Evolutionary conservation across 78 protist genomes (phyloP), one percentile per base, ranked within the genome.

Genomic region (Dictyostelium brefeldianum): DNA sequence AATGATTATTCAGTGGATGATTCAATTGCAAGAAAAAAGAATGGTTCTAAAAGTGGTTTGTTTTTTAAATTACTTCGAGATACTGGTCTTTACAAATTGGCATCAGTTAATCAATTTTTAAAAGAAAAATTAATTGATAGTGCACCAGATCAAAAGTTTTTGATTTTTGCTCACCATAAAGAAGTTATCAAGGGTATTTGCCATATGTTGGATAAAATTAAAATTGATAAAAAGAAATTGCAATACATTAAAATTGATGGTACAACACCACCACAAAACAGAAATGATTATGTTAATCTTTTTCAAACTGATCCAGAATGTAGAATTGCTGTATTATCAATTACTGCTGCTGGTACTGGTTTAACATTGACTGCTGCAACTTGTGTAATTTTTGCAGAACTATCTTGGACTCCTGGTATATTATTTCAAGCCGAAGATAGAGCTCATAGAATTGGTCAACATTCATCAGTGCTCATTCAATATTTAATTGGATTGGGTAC

Each of bases 291-390:
- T 20, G 95, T 95, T 8, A 69, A 62, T n/a, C 4, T 27, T 50
- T 94, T 94, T 62, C 96, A 94, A 69, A 65, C n/a, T 59, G 89
- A 92, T 17, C 22, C 15, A n/a, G 41, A 51, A 7, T 54, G 65
- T 69, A 27, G 17, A 17, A 89, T 95, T 20, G 98, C 98, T 10
- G n/a, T 98, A 10, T 95, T 98, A 22, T 84, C 96, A 50, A 64
- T 98, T 20, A 87, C 90, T 1, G 99, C 98, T 0, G 97, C 98
- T 4, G 97, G 98, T 2, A 80, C 91, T 25, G 99, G 99, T 11
- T 46, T 97, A n/a, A 89, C 96, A 5, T 71, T 98, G 56, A 96
- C 96, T 5, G 96, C 95, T 2, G 95, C 97, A 10, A 62, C 50
- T 57, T 64, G 64, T 17, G 98, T 94, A 9, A 80, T 98, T 46